Evolutionary conservation across 805 yeast species (phyloP).

Genomic region (Danielia reshetovae): DNA sequence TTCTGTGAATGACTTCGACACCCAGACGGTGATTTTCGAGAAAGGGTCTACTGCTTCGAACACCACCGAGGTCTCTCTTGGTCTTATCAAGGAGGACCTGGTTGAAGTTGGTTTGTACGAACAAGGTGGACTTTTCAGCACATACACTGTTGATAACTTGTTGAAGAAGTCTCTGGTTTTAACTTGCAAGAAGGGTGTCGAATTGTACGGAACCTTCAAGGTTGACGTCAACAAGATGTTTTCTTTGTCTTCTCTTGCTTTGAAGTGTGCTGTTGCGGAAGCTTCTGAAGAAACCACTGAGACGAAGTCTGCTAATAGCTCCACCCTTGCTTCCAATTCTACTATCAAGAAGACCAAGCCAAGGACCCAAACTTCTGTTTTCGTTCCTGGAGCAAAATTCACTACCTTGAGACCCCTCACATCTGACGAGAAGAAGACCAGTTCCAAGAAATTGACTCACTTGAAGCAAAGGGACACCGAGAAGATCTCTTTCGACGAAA

Average conservation of each 20-base stretch:
- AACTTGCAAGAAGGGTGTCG: conserved; percentile 35
- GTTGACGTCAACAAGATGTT: conserved; percentile 51
- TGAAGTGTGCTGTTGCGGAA: conserved; percentile 34
- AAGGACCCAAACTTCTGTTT: conserved; percentile 21
- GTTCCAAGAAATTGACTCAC: conserved; percentile 46
- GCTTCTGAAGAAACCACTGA: conserved; percentile 19
- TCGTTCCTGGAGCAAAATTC: conserved; percentile 46
- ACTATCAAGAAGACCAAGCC: conserved; percentile 16
- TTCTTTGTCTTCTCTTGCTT: conserved; percentile 40
- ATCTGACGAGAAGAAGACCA: conserved; percentile 38
- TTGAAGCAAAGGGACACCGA: conserved; percentile 55
- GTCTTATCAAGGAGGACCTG: conserved; percentile 28
- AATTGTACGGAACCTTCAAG: conserved; percentile 38
- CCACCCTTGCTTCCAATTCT: conserved; percentile 4
- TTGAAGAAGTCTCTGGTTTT: conserved; percentile 26
- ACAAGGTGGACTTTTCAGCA: conserved; percentile 32
- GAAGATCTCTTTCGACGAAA: conserved; percentile 50
- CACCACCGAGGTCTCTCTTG: conserved; percentile 32
- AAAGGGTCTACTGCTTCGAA: conserved; percentile 40
- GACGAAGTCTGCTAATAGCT: conserved; percentile 4
- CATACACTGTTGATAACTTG: conserved; percentile 24
- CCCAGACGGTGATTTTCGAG: conserved; percentile 37
- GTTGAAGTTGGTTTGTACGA: conserved; percentile 32
- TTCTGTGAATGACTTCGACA: conserved; percentile 22
- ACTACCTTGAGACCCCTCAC: conserved; percentile 30